Evolutionary conservation across 768 basidiomycete genomes (phyloP), one percentile per base, ranked within the genome.

Genomic region (Lactifluus hygrophoroides): DNA sequence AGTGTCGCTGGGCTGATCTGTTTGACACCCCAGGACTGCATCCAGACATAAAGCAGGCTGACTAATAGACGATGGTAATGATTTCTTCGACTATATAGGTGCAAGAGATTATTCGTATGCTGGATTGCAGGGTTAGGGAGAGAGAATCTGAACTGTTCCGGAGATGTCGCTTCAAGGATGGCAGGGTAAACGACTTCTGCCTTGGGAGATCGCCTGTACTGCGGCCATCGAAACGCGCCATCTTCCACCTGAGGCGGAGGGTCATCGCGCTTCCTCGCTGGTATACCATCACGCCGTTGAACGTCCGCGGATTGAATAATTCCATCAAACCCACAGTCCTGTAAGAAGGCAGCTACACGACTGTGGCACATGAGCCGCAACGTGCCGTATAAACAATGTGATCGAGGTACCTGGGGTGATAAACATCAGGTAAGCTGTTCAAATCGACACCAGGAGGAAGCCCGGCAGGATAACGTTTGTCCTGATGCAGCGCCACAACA

Each of bases 11-110:
- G 61, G 19, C 16, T 51, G 30, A 64, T 49, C n/a, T 62, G 56
- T 11, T 27, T 23, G 16, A 58, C 46, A 2, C 45, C 61, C 63
- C 63, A 64, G 11, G 63, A 64, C 25, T 61, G 53, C 35, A 64
- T 44, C 60, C 60, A 64, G n/a, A 56, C 23, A 49, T 62, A 64
- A 14, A 58, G 5, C 23, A 62, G 45, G 27, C 47, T 42, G 35
- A 40, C 44, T 35, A 57, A 30, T 7, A 51, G 30, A 32, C 46
- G 52, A 30, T 61, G 32, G 17, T 44, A 38, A n/a, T 51, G 32
- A 28, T 53, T 57, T 28, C 35, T 46, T 17, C 19, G 34, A 30
- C 48, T 17, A 32, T 64, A 58, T 32, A 50, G 34, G n/a, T 52
- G 10, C 37, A 64, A 32, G 25, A 64, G 43, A 13, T 49, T 54